phyloP scores from a whole-genome alignment of 140 eudicot genomes.

The Oenanthe javanica region DNA sequence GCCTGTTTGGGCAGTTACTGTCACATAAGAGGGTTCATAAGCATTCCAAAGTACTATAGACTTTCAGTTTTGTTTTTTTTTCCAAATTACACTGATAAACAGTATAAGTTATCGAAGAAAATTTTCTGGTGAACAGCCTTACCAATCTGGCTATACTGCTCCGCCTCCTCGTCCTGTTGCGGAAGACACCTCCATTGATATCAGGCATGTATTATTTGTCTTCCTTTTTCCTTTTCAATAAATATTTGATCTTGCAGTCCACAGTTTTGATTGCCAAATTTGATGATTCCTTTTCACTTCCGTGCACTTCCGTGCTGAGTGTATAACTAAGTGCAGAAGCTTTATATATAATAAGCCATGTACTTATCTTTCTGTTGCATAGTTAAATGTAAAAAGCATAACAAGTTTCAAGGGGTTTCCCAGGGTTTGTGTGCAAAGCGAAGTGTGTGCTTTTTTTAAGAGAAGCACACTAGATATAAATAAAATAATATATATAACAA shows the following conservation, averaged over 20 bases:
- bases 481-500: too few relatives aligned
- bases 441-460: neutral
- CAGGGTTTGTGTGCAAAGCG: neutral
- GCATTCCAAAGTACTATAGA: neutral
- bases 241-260: neutral
- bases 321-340: neutral
- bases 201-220: slow-evolving; percentile 41
- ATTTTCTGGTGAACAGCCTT: slow-evolving; percentile 32
- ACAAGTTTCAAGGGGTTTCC: neutral
- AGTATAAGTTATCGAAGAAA: neutral
- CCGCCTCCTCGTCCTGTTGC: slow-evolving; percentile 40
- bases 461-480: neutral
- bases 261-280: neutral
- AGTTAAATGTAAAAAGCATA: neutral
- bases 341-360: neutral
- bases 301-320: neutral
- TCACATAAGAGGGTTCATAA: neutral
- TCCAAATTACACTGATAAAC: neutral
- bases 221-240: neutral
- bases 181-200: slow-evolving; percentile 59
- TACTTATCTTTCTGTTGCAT: neutral
- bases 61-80: neutral
- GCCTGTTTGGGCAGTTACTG: neutral
- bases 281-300: neutral
- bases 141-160: slow-evolving; percentile 73